Base-by-base conservation (phyloP, 2,329 filamentous ascomycete species). In the Lithohypha guttulata region DNA sequence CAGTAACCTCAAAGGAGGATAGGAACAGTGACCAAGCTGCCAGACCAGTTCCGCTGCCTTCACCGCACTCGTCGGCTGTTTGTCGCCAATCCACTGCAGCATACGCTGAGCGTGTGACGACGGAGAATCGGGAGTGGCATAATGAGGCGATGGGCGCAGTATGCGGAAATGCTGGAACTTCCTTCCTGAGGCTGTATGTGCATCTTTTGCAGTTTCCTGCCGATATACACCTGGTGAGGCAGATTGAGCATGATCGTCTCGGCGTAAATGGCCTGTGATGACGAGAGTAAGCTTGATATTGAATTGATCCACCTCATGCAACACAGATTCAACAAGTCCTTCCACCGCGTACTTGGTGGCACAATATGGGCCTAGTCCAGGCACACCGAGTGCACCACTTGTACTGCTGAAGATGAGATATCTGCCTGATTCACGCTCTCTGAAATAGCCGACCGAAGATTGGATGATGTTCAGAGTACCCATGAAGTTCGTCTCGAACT, bases 401-500 rank as follows among this genome's bases (percentile, higher is more conserved):
- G 86, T 95, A 6, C 83, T 91, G 55, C 85, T 94, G 63, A 96
- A 95, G 47, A 96, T 93, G 35, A 96, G 69, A 59, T 95, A 96
- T 20, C 87, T 75, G 1, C 91, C 91, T 1, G 66, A 69, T 15
- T 72, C 71, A 48, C 84, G 79, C 47, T 78, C 70, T 36, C 89
- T 78, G 52, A 96, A 93, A 62, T 93, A 85, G 0, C 87, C 86
- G 25, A 96, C 65, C 1, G 82, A 87, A 14, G 84, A 68, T 58
- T 95, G 86, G 43, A 96, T 81, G 52, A 98, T 94, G 61, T 96
- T 83, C 43, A 96, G 63, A 0, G 86, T 93, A 39, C 91, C 91
- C 70, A 93, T 89, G 61, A 95, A 94, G 61, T 98, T 98, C 15
- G 87, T 95, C 67, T 93, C 85, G 63, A 96, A 95, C 60, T 96